Conservation (phyloP, 2,329 filamentous ascomycete genomes). For the Fusarium avenaceum region DNA sequence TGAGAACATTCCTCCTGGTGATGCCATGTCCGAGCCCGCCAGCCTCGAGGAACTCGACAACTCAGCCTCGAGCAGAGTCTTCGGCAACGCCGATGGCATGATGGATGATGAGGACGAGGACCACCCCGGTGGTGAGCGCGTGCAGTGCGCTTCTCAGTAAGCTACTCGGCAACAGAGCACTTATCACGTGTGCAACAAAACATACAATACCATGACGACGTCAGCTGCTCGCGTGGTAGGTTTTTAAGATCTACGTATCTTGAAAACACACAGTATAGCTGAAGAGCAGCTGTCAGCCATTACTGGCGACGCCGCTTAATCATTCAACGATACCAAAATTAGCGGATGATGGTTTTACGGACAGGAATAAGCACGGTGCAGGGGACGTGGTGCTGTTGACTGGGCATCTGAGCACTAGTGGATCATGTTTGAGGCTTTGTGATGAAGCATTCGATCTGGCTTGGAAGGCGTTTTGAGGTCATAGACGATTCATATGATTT, state of each 20-base stretch:
- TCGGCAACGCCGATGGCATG: constrained; percentile 69
- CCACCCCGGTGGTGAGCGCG: constrained; percentile 80
- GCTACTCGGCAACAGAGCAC: constrained; percentile 36
- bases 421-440: constrained; percentile 42
- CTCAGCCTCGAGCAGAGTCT: constrained; percentile 73
- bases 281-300: constrained; percentile 37
- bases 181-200: constrained; percentile 31
- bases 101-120: constrained; percentile 85
- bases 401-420: constrained; percentile 36
- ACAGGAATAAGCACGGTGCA: constrained; percentile 25
- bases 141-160: constrained; percentile 92
- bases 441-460: constrained; percentile 52
- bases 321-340: constrained; percentile 50
- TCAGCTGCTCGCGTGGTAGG: constrained; percentile 29
- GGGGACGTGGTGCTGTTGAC: constrained; percentile 25
- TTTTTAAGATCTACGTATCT: constrained; percentile 16
- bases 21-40: constrained; percentile 93
- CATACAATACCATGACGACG: constrained; percentile 34
- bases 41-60: constrained; percentile 88
- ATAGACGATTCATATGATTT: constrained; percentile 58
- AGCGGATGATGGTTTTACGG: constrained; percentile 31
- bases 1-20: constrained; percentile 76
- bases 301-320: constrained; percentile 41
- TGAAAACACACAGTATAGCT: constrained; percentile 28
- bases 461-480: constrained; percentile 56